These are phyloP conservation scores for Suhomyces yuchorum DNA, from an alignment of 1,139 yeast species.

Conservation along the genomic window DNA sequence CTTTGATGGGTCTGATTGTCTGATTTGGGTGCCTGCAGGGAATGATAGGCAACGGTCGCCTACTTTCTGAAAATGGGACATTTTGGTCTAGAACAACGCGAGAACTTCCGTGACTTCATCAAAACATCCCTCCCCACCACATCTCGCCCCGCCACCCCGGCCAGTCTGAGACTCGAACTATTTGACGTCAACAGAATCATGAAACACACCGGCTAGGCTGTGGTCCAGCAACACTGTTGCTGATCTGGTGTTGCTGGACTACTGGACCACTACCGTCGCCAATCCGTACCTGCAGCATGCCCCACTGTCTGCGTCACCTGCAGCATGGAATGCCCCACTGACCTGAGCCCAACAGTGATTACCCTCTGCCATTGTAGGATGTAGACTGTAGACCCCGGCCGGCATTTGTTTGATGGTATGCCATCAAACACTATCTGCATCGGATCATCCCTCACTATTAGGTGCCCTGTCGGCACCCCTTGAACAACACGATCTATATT, in stretches of 20 bases:
- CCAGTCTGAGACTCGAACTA: not conserved
- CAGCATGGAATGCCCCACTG: too few species aligned
- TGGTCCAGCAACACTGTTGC: not conserved
- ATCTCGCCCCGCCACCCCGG: not conserved
- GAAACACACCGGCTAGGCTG: not conserved
- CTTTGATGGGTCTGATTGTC: too few species aligned
- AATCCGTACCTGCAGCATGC: not conserved
- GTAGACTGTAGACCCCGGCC: not conserved
- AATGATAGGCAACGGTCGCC: constrained; percentile 1
- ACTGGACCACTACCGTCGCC: not conserved
- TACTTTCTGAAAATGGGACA: not conserved
- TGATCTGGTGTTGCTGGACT: not conserved
- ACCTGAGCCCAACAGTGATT: too few species aligned
- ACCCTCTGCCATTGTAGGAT: too few species aligned
- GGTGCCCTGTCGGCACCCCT: not conserved
- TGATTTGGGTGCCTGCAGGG: not conserved
- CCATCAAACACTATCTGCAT: too few species aligned
- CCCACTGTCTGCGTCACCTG: not conserved
- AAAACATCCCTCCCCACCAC: not conserved
- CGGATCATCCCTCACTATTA: not conserved
- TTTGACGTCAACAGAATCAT: not conserved
- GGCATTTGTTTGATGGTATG: too few species aligned
- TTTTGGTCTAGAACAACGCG: constrained; percentile 1
- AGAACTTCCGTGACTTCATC: not conserved
- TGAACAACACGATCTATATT: not conserved